Evolutionary conservation across 495 filamentous ascomycete genomes (phyloP).

Genomic region (Neurospora sp.): DNA sequence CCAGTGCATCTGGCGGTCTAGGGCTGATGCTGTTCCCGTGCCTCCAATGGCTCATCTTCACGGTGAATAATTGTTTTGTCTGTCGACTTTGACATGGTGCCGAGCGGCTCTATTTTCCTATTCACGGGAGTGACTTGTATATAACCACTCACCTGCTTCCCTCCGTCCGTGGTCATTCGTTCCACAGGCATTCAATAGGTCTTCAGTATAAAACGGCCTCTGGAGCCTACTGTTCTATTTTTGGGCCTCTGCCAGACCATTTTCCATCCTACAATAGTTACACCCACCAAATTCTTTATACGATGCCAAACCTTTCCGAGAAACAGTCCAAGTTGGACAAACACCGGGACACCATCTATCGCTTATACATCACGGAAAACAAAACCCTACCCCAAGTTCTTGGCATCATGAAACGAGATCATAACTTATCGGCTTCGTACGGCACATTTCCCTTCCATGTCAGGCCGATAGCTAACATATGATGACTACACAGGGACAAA

Average conservation of each 20-base stretch:
- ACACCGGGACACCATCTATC: conserved; percentile 10
- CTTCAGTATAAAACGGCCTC: background rate
- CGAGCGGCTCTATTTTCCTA: background rate
- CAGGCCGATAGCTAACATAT: background rate
- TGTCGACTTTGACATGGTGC: background rate
- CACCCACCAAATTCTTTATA: background rate
- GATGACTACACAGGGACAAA: conserved; percentile 6
- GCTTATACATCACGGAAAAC: conserved; percentile 13
- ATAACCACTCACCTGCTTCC: background rate
- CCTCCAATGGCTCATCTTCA: background rate
- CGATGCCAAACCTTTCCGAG: background rate
- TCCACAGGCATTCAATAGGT: background rate
- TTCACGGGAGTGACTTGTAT: background rate
- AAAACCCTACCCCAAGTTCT: conserved; percentile 14
- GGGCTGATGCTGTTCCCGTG: background rate
- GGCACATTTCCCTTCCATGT: background rate
- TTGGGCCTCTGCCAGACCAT: background rate
- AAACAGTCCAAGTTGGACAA: conserved; percentile 7
- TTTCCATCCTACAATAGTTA: background rate
- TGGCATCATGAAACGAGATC: conserved; percentile 8
- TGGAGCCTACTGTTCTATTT: background rate
- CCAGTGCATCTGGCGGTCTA: background rate
- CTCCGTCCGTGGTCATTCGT: background rate
- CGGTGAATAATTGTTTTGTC: background rate
- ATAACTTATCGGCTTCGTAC: conserved; percentile 17